A percentile compares a stretch with the other conserved stretches of the same genome.
Conservation (phyloP, 345 rosid genomes). For the Lepidium aucheri region DNA sequence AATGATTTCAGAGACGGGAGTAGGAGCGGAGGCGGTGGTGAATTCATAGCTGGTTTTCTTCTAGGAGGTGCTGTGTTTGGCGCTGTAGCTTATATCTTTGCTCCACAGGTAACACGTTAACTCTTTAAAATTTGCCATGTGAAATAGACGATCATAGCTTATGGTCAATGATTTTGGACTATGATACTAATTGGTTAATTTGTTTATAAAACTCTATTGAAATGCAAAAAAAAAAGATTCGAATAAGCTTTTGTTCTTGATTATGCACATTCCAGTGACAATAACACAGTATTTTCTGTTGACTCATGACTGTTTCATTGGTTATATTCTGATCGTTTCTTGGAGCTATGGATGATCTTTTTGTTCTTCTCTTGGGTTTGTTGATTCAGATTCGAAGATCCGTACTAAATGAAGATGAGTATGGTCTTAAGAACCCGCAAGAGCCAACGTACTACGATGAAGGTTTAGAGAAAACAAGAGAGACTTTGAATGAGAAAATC, state of each 20-base stretch:
- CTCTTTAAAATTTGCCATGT: neutral
- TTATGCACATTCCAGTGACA: neutral
- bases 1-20: conserved; percentile 37
- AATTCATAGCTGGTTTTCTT: conserved; percentile 81
- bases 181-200: no score
- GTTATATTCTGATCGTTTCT: no score
- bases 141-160: neutral
- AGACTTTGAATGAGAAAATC: conserved; percentile 74
- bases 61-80: conserved; percentile 88
- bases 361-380: neutral
- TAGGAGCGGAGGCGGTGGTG: conserved; percentile 65
- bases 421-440: conserved; percentile 63
- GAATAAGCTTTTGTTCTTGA: neutral
- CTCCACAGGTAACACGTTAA: conserved; percentile 60
- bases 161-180: neutral
- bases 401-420: conserved; percentile 68
- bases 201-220: neutral
- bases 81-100: conserved; percentile 64
- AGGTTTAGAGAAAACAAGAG: conserved; percentile 86
- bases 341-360: neutral
- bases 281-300: neutral
- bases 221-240: neutral
- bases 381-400: conserved; percentile 64
- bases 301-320: neutral
- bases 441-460: conserved; percentile 77